phyloP scores from a whole-genome alignment of 345 rosid genomes.

The Hibiscus syriacus region DNA sequence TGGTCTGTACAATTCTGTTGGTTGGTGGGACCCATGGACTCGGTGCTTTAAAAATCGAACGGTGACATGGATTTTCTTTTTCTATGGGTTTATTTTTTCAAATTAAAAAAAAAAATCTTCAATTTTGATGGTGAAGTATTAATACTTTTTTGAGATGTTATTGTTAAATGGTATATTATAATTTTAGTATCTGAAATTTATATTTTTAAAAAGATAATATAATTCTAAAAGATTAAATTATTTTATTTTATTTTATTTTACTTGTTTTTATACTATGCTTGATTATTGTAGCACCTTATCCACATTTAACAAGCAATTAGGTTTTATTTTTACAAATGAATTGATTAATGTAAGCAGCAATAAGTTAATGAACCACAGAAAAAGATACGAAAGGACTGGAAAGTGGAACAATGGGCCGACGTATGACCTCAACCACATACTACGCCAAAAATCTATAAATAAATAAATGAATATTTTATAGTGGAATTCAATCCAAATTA shows the following conservation, averaged over 20 bases:
- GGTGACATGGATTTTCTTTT: not conserved
- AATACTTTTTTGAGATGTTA: too few species aligned
- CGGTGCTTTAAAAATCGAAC: not conserved
- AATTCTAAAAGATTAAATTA: too few species aligned
- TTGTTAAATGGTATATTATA: too few species aligned
- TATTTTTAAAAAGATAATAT: too few species aligned
- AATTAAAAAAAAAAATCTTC: too few species aligned
- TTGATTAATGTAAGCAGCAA: not conserved
- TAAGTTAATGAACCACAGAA: slow-evolving; percentile 1
- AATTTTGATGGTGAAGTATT: too few species aligned
- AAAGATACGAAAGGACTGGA: not conserved
- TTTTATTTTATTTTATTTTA: too few species aligned
- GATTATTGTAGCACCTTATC: too few species aligned
- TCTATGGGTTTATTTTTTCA: not conserved
- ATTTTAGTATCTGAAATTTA: too few species aligned
- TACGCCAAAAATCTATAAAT: not conserved
- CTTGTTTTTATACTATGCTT: too few species aligned
- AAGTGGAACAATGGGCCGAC: slow-evolving; percentile 15
- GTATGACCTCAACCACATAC: slow-evolving; percentile 19
- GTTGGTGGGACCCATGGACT: not conserved
- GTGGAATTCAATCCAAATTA: not conserved
- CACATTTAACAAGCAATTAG: too few species aligned
- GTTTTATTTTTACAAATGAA: too few species aligned
- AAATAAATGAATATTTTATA: not conserved
- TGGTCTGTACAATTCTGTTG: not conserved